These are phyloP conservation scores for Centrapalus pauciflorus DNA, from an alignment of 129 eudicot genomes.

Conservation along the genomic window DNA sequence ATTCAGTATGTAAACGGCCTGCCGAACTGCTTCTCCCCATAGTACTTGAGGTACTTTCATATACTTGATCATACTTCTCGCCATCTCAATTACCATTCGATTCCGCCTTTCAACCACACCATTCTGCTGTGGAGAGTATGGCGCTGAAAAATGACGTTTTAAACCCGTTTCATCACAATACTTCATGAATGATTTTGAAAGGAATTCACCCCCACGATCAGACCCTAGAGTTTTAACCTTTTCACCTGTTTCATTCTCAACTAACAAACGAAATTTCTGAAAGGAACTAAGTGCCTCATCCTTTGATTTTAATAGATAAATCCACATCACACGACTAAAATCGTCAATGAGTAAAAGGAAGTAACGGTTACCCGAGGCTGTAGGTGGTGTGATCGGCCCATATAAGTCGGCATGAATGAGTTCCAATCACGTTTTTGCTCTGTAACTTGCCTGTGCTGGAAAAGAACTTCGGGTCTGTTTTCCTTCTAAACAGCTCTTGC, in stretches of 20 bases:
- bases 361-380: background rate
- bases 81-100: background rate
- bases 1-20: slow-evolving; percentile 8
- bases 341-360: slow-evolving; percentile 25
- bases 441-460: background rate
- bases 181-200: background rate
- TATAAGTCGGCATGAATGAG: slow-evolving; percentile 8
- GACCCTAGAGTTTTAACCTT: background rate
- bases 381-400: background rate
- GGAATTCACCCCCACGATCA: background rate
- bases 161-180: background rate
- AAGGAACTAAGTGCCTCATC: background rate
- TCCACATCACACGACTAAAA: slow-evolving; percentile 15
- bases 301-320: slow-evolving; percentile 4
- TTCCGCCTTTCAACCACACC: slow-evolving; percentile 7
- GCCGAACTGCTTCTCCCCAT: slow-evolving; percentile 13
- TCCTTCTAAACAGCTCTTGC: slow-evolving; percentile 6
- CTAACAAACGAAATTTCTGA: background rate
- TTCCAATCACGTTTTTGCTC: slow-evolving; percentile 4
- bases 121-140: too few species aligned
- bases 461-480: background rate
- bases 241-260: slow-evolving; percentile 12
- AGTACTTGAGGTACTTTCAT: background rate
- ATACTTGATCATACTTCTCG: background rate
- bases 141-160: too few species aligned